Conservation (phyloP, 2,329 filamentous ascomycete species). For the Beauveria scarabaeidicola region DNA sequence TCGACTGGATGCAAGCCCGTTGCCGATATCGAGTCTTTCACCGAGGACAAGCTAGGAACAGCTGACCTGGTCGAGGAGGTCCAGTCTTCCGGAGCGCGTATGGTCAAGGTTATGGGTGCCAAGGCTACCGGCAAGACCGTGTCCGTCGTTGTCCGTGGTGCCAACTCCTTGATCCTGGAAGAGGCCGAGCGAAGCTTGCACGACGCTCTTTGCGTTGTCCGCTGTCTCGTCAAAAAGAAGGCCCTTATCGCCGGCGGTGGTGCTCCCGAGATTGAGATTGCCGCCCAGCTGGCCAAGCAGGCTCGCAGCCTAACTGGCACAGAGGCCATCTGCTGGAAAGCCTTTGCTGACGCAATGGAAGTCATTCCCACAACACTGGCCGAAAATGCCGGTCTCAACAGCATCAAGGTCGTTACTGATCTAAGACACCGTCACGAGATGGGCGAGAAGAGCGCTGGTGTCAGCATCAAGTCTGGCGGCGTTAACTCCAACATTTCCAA, state of each 20-base stretch:
- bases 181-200: slow-evolving; percentile 95
- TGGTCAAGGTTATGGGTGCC: slow-evolving; percentile 91
- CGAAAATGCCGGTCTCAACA: slow-evolving; percentile 95
- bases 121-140: slow-evolving; percentile 80
- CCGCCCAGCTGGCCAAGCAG: slow-evolving; percentile 73
- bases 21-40: slow-evolving; percentile 96
- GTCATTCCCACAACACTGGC: slow-evolving; percentile 94
- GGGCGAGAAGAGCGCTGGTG: slow-evolving; percentile 90
- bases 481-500: slow-evolving; percentile 96
- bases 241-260: slow-evolving; percentile 96
- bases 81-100: slow-evolving; percentile 76
- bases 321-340: slow-evolving; percentile 97
- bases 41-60: slow-evolving; percentile 91
- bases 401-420: slow-evolving; percentile 97
- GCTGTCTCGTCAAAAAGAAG: slow-evolving; percentile 98
- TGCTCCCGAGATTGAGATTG: slow-evolving; percentile 93
- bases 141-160: slow-evolving; percentile 87
- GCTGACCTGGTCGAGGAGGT: slow-evolving; percentile 93
- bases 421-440: slow-evolving; percentile 88
- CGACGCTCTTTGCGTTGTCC: slow-evolving; percentile 94
- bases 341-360: slow-evolving; percentile 95
- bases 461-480: slow-evolving; percentile 95
- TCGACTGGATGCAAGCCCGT: slow-evolving; percentile 98
- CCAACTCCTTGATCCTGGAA: slow-evolving; percentile 89
- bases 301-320: slow-evolving; percentile 80